These are phyloP conservation scores for Paxillus rubicundulus DNA, from an alignment of 768 basidiomycete species.

Conservation along the genomic window DNA sequence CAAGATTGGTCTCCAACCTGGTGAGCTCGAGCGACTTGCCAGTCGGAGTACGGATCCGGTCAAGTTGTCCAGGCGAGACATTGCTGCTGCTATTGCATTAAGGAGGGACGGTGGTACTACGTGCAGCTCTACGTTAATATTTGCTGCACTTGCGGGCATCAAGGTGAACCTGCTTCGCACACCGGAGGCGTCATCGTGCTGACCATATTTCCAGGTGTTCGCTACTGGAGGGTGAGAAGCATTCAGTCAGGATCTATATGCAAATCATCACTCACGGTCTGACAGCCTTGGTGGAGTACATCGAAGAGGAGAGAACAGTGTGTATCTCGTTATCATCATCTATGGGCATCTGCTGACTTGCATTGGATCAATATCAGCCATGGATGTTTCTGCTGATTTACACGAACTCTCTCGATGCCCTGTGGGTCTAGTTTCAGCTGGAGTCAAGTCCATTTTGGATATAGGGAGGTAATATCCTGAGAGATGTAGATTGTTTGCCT, in stretches of 20 bases:
- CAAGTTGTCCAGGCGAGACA: slow-evolving; percentile 79
- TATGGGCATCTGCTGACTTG: slow-evolving; percentile 2
- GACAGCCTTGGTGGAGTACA: slow-evolving; percentile 81
- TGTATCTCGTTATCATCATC: slow-evolving; percentile 11
- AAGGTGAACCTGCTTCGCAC: slow-evolving; percentile 46
- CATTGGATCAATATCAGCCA: slow-evolving; percentile 47
- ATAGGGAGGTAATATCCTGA: slow-evolving; percentile 60
- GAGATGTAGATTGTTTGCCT: not conserved
- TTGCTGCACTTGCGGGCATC: slow-evolving; percentile 81
- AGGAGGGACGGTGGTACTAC: slow-evolving; percentile 79
- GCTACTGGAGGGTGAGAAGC: slow-evolving; percentile 82
- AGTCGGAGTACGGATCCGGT: slow-evolving; percentile 45
- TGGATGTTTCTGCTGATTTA: slow-evolving; percentile 95
- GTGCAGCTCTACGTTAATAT: slow-evolving; percentile 70
- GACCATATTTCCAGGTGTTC: slow-evolving; percentile 55
- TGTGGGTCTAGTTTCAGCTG: slow-evolving; percentile 89
- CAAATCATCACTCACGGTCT: slow-evolving; percentile 5
- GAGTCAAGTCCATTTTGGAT: slow-evolving; percentile 93
- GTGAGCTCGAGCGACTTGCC: slow-evolving; percentile 69
- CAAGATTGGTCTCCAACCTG: slow-evolving; percentile 73
- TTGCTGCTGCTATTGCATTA: slow-evolving; percentile 69
- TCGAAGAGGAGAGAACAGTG: slow-evolving; percentile 68
- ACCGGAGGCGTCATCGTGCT: slow-evolving; percentile 5
- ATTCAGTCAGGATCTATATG: not conserved
- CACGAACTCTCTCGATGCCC: slow-evolving; percentile 86